Base-by-base conservation (phyloP, 768 basidiomycete species). In the Strobilomyces echinocephalus region DNA sequence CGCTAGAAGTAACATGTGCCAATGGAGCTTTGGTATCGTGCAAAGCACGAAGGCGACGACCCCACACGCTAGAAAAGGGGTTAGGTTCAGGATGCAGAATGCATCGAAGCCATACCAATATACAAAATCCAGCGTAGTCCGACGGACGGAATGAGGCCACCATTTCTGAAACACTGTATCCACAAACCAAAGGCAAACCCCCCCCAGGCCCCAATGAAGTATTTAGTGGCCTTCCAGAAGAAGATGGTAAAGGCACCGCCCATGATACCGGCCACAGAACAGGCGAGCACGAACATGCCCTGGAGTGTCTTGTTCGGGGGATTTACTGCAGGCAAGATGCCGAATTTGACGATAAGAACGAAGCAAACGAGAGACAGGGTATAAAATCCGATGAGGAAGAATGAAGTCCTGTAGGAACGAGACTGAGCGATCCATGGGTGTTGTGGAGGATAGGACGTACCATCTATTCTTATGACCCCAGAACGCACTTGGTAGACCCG, bases 391-490 rank as follows among this genome's bases (percentile, higher is more conserved):
- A 90, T 87, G 62, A 97, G 77, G 72, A 97, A 95, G 76, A 95
- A 88, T 12, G 93, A 94, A 18, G 90, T 89, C 90, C 91, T 92
- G 66, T 42, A 58, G 59, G 63, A 51, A 46, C 45, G 43, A 43
- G 44, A 54, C 45, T 58, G 15, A 56, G 53, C 42, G 58, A 52
- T 35, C 16, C 20, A 45, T 14, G 35, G 20, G 15, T 10, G 20
- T 45, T 24, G 20, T 18, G 20, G 20, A 47, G 48, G 40, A 52
- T 49, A 43, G 10, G 39, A 74, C 79, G 39, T 64, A 88, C 93
- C 95, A 95, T 79, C 93, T 76, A 69, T 97, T 95, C 78, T 95
- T 95, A 74, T 94, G 92, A 20, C 95, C 95, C 73, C 90, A 85
- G 60, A 92, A 91, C 4, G 90, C 88, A 49, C 90, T 88, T 9